phyloP scores from a whole-genome alignment of 768 basidiomycete species.

The Collybiopsis confluens region DNA sequence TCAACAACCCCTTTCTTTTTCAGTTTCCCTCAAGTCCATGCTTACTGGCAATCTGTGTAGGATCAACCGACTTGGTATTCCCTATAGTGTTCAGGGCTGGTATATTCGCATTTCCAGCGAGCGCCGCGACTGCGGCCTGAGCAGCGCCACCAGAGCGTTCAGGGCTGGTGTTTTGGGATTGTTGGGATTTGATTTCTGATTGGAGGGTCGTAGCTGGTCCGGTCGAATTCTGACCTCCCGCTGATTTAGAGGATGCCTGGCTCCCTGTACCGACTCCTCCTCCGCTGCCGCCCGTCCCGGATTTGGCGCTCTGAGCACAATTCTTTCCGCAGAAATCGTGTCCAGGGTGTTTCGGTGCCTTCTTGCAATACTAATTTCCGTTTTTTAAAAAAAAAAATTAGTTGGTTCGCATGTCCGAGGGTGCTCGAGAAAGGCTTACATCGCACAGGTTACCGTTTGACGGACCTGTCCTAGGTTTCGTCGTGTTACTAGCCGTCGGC shows the following conservation, averaged over 20 bases:
- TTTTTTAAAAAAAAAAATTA: too few species aligned
- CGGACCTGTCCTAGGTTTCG: too few species aligned
- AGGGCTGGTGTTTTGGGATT: neutral
- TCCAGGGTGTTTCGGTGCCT: constrained; percentile 54
- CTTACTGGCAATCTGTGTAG: constrained; percentile 11
- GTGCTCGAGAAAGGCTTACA: constrained; percentile 25
- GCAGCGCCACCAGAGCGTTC: neutral
- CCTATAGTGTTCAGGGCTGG: too few species aligned
- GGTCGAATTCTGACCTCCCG: too few species aligned
- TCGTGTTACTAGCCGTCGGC: neutral
- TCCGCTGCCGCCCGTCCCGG: too few species aligned
- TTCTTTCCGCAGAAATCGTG: constrained; percentile 65
- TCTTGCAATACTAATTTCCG: constrained; percentile 57
- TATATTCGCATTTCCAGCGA: neutral
- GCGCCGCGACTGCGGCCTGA: neutral
- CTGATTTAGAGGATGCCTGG: too few species aligned
- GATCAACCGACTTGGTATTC: too few species aligned
- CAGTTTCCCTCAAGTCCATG: neutral
- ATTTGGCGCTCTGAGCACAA: constrained; percentile 47
- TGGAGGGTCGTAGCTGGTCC: too few species aligned
- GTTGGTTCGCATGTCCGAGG: too few species aligned
- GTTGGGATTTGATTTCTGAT: neutral
- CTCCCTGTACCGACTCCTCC: too few species aligned
- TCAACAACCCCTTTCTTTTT: too few species aligned
- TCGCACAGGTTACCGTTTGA: constrained; percentile 33